Evolutionary conservation across 208 protist genomes (phyloP).

Genomic region (Leishmania tarentolae): DNA sequence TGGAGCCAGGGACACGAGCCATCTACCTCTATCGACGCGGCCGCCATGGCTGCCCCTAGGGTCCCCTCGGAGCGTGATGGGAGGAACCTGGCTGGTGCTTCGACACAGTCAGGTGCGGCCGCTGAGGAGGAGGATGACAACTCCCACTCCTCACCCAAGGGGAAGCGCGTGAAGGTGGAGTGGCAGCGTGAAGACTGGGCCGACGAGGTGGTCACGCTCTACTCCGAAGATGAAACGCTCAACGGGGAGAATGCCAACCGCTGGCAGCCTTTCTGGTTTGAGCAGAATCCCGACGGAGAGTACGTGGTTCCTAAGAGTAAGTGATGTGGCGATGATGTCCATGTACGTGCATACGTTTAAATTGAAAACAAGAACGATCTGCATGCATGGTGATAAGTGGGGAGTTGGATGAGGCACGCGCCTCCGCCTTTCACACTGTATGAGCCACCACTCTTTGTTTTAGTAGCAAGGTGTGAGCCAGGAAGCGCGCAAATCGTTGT

Average conservation of each 20-base stretch:
- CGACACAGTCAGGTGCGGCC: slow-evolving; percentile 13
- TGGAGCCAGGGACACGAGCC: not conserved
- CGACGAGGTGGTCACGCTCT: slow-evolving; percentile 76
- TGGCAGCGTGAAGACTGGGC: slow-evolving; percentile 88
- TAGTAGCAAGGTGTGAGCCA: not conserved
- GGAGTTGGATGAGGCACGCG: not conserved
- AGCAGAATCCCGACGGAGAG: slow-evolving; percentile 35
- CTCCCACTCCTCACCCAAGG: not conserved
- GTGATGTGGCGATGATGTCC: not conserved
- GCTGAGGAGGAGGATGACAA: not conserved
- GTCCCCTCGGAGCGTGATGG: not conserved
- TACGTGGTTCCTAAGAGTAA: slow-evolving; percentile 31
- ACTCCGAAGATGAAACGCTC: slow-evolving; percentile 76
- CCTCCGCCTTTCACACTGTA: not conserved
- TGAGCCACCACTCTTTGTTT: not conserved
- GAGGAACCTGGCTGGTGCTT: slow-evolving; percentile 4
- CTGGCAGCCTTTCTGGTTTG: slow-evolving; percentile 89
- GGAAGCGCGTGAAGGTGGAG: slow-evolving; percentile 45
- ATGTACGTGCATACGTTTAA: not conserved
- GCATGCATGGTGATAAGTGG: not conserved
- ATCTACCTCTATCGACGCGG: not conserved
- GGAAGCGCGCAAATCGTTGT: not conserved
- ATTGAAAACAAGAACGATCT: not conserved
- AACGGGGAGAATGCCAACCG: slow-evolving; percentile 65
- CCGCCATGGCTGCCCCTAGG: not conserved